These are phyloP conservation scores for Penicillium polonicum DNA, from an alignment of 2,329 filamentous ascomycete genomes.

Conservation along the genomic window DNA sequence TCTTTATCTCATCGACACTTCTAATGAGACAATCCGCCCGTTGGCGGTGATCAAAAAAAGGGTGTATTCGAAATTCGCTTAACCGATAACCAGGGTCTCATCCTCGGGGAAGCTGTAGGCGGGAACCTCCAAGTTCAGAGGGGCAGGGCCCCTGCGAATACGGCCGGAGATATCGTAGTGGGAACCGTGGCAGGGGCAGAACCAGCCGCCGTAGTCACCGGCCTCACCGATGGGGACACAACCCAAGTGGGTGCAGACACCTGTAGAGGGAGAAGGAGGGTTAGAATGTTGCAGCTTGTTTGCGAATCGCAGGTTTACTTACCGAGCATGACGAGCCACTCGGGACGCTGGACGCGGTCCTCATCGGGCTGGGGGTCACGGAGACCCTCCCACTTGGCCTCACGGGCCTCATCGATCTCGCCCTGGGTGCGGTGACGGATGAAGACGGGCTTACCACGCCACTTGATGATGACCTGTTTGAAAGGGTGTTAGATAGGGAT, in stretches of 20 bases:
- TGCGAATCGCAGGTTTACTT: slow-evolving; percentile 32
- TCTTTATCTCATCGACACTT: slow-evolving; percentile 15
- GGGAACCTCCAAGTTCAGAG: slow-evolving; percentile 95
- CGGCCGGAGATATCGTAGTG: slow-evolving; percentile 99
- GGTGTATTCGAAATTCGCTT: slow-evolving; percentile 43
- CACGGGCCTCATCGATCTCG: slow-evolving; percentile 95
- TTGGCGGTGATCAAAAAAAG: slow-evolving; percentile 9
- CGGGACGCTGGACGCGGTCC: slow-evolving; percentile 95
- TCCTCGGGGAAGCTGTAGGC: slow-evolving; percentile 91
- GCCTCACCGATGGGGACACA: slow-evolving; percentile 99
- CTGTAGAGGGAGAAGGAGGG: slow-evolving; percentile 45
- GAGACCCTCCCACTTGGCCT: slow-evolving; percentile 75
- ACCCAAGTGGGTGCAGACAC: slow-evolving; percentile 98
- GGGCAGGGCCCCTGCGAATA: slow-evolving; percentile 94
- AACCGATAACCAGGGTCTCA: slow-evolving; percentile 87
- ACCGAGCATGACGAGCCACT: slow-evolving; percentile 99
- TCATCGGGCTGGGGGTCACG: slow-evolving; percentile 88
- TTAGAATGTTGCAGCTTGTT: neutral
- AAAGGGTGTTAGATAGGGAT: slow-evolving; percentile 17
- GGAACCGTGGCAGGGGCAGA: slow-evolving; percentile 99
- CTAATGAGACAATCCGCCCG: slow-evolving; percentile 17
- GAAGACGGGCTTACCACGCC: slow-evolving; percentile 99
- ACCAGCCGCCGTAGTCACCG: slow-evolving; percentile 97
- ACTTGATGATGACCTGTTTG: slow-evolving; percentile 92
- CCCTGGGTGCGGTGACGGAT: slow-evolving; percentile 93